Percentiles rank a stretch among this genome's conserved stretches.
These are phyloP conservation scores for Schizophyllum commune DNA, from an alignment of 1,284 basidiomycete genomes.

Conservation along the genomic window DNA sequence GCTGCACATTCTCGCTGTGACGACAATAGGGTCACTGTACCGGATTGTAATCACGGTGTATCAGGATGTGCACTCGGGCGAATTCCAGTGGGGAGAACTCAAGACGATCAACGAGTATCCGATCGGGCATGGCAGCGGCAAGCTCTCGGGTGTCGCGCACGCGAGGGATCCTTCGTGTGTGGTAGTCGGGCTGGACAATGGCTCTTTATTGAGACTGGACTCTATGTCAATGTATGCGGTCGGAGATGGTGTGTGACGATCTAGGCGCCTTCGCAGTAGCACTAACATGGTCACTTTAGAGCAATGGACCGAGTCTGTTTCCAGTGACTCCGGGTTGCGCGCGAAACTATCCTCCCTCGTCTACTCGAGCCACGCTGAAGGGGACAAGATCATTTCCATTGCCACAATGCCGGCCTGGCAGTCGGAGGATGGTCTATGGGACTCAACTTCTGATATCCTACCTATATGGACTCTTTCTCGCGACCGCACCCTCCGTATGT, in stretches of 20 bases:
- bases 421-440: background rate
- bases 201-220: conserved; percentile 67
- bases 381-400: conserved; percentile 57
- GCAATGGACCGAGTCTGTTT: conserved; percentile 60
- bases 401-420: conserved; percentile 37
- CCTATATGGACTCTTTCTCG: conserved; percentile 83
- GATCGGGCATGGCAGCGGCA: conserved; percentile 43
- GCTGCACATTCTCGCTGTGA: conserved; percentile 68
- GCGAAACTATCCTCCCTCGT: conserved; percentile 60
- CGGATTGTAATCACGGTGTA: conserved; percentile 64
- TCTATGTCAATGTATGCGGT: conserved; percentile 45
- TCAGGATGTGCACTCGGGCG: conserved; percentile 48
- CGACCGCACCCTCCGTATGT: conserved; percentile 78
- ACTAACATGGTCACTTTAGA: conserved; percentile 26
- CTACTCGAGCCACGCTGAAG: conserved; percentile 34
- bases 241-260: conserved; percentile 41
- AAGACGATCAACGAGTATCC: conserved; percentile 51
- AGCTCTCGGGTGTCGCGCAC: conserved; percentile 49
- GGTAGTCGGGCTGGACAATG: conserved; percentile 57
- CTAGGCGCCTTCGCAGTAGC: conserved; percentile 1
- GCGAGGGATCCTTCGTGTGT: conserved; percentile 64
- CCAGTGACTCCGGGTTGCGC: conserved; percentile 55
- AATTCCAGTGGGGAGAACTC: conserved; percentile 21
- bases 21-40: conserved; percentile 68
- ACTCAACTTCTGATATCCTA: conserved; percentile 64